Evolutionary conservation across 805 yeast genomes (phyloP), one percentile per base, ranked within the genome.

Genomic region (Saccharomycopsis synnaedendra): DNA sequence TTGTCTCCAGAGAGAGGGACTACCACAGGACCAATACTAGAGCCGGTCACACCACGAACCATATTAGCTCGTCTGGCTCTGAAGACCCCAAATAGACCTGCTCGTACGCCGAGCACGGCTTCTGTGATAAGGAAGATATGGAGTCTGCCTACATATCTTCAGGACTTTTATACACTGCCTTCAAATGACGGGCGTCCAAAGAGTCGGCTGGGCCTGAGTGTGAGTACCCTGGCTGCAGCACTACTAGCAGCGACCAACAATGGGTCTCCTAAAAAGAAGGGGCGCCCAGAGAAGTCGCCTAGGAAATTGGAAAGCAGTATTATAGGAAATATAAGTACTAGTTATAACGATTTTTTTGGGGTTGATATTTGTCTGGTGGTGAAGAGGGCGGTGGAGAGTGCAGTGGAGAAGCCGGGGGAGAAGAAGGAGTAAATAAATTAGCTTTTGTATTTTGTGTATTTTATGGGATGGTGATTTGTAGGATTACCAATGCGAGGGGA

Each of bases 61-160:
- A 29, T 36, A 29, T 32, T 10, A 11, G 40, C 38, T 19, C 50
- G 43, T 9, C 40, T 44, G 5, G 42, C 47, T 11, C 42, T 39
- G 9, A 45, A 45, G 27, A 52, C 55, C 6, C 55, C 55, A 30
- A 52, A 46, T 39, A 42, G 51, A 40, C 69, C 4, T 71, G 55
- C 50, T n/a, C 57, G 54, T 39, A 59, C 66, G 10, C 63, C 66
- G 46, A 57, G 57, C 41, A 45, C 62, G 9, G 61, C 60, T 41
- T 67, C 77, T 5, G 65, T 71, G 19, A 62, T 71, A 58, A 71
- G 70, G 54, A 76, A 71, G 56, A 64, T 76, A 41, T 78, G 85
- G 82, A 72, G 76, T 56, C 77, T 84, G 27, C 85, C 85, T 9
- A 71, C 80, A 2, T 78, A 76, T 56, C 64, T 79, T 48, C 85